Evolutionary conservation across 208 protist genomes (phyloP).

Genomic region (Trichomonas gallinae): DNA sequence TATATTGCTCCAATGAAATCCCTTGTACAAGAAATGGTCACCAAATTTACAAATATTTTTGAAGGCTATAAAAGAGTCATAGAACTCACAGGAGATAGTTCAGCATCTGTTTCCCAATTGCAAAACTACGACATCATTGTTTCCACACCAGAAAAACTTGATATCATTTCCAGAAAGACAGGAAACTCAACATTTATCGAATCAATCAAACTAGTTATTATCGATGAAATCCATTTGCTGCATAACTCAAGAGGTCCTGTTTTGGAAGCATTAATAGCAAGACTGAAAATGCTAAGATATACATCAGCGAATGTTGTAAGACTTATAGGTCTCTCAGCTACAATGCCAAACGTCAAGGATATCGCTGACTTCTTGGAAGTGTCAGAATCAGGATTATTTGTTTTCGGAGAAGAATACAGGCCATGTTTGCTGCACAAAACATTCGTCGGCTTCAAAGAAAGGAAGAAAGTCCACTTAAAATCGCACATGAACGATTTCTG

Average conservation of each 20-base stretch:
- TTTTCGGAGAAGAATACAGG: constrained; percentile 54
- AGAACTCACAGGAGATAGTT: constrained; percentile 92
- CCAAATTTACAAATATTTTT: constrained; percentile 77
- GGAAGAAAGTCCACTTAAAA: constrained; percentile 69
- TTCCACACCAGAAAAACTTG: constrained; percentile 99
- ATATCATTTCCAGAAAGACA: constrained; percentile 93
- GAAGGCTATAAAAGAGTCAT: constrained; percentile 49
- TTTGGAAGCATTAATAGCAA: constrained; percentile 89
- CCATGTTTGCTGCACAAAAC: constrained; percentile 90
- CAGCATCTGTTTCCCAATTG: constrained; percentile 83
- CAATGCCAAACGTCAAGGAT: constrained; percentile 96
- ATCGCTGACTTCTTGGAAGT: constrained; percentile 94
- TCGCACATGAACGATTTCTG: constrained; percentile 84
- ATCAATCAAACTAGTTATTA: constrained; percentile 68
- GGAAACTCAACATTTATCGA: constrained; percentile 52
- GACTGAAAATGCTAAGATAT: constrained; percentile 62
- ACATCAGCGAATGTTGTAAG: constrained; percentile 57
- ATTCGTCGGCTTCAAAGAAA: constrained; percentile 84
- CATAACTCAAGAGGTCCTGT: constrained; percentile 96
- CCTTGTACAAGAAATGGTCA: constrained; percentile 94
- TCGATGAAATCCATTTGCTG: constrained; percentile 96
- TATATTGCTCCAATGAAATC: constrained; percentile 99
- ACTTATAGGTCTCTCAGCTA: constrained; percentile 95
- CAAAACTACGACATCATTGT: constrained; percentile 64
- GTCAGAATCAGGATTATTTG: constrained; percentile 57